phyloP scores from a whole-genome alignment of 2,329 filamentous ascomycete genomes.

The Exophiala sideris region DNA sequence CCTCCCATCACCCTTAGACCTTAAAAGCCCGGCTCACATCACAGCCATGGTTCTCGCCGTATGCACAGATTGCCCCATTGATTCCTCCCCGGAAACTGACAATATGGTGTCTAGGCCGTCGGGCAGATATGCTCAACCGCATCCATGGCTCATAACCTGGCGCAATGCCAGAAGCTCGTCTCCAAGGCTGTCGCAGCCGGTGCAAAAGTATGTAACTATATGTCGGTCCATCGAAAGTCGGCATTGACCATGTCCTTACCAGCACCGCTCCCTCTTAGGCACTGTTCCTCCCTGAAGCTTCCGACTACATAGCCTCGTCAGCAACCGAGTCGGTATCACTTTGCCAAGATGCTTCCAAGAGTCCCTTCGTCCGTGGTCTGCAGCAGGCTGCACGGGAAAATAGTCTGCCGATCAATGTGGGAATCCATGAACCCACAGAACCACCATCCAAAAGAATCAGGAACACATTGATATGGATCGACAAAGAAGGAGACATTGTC shows the following conservation, averaged over 20 bases:
- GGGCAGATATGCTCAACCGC: slow-evolving; percentile 86
- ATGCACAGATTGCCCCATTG: slow-evolving; percentile 5
- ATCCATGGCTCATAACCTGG: slow-evolving; percentile 73
- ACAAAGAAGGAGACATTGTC: slow-evolving; percentile 54
- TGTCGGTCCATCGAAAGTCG: slow-evolving; percentile 2
- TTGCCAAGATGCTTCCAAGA: slow-evolving; percentile 62
- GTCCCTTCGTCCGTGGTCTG: slow-evolving; percentile 73
- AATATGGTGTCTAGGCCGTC: slow-evolving; percentile 59
- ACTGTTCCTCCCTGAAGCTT: slow-evolving; percentile 88
- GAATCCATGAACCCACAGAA: slow-evolving; percentile 72
- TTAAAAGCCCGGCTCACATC: too few relatives aligned
- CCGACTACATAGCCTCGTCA: slow-evolving; percentile 77
- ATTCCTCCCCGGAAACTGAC: slow-evolving; percentile 2
- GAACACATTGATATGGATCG: slow-evolving; percentile 67
- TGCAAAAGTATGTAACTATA: slow-evolving; percentile 61
- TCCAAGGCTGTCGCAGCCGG: slow-evolving; percentile 70
- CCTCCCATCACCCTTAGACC: not conserved
- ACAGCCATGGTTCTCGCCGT: slow-evolving; percentile 27
- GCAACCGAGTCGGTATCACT: slow-evolving; percentile 67
- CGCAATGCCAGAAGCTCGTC: slow-evolving; percentile 70
- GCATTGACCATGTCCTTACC: slow-evolving; percentile 18
- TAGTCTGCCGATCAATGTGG: slow-evolving; percentile 73
- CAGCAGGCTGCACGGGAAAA: slow-evolving; percentile 63
- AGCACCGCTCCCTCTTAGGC: slow-evolving; percentile 46
- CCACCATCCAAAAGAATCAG: slow-evolving; percentile 52